Percentiles rank a stretch among this genome's conserved stretches.
These are phyloP conservation scores for Porphyrellus cyaneotinctus DNA, from an alignment of 768 basidiomycete genomes.

Conservation along the genomic window DNA sequence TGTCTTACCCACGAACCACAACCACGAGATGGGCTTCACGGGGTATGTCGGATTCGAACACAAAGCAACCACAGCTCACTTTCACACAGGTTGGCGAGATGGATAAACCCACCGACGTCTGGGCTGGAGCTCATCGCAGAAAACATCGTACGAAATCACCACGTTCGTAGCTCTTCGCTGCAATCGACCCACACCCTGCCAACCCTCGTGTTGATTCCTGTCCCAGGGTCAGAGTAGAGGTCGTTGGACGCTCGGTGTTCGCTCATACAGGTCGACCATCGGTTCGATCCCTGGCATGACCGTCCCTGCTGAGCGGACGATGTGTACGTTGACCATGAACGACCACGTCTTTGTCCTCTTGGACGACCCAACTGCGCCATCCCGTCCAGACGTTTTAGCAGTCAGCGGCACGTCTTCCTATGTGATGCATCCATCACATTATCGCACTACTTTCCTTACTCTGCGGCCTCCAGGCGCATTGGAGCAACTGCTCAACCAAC, in stretches of 20 bases:
- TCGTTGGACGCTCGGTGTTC: conserved; percentile 66
- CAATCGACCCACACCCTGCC: conserved; percentile 7
- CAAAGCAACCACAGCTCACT: not conserved
- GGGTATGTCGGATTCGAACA: conserved; percentile 37
- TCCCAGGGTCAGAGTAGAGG: conserved; percentile 55
- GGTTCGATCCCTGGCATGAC: conserved; percentile 50
- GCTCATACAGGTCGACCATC: conserved; percentile 73
- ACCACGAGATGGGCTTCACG: conserved; percentile 55
- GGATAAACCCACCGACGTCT: conserved; percentile 76
- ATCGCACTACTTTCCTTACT: conserved; percentile 73
- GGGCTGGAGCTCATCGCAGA: conserved; percentile 65
- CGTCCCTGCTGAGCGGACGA: conserved; percentile 56
- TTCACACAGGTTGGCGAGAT: conserved; percentile 60
- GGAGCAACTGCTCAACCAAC: conserved; percentile 69
- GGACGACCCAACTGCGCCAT: conserved; percentile 72
- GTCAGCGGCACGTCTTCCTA: conserved; percentile 19
- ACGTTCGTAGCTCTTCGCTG: conserved; percentile 37
- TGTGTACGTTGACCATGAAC: conserved; percentile 76
- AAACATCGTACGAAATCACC: conserved; percentile 69
- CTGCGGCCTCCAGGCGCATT: conserved; percentile 68
- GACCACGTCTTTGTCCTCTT: conserved; percentile 76
- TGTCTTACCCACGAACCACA: conserved; percentile 8
- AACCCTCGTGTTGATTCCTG: conserved; percentile 15
- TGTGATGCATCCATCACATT: conserved; percentile 46
- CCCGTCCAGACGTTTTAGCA: conserved; percentile 51